Evolutionary conservation across 164 flowering plant genomes (phyloP).

Genomic region (Akebia trifoliata): DNA sequence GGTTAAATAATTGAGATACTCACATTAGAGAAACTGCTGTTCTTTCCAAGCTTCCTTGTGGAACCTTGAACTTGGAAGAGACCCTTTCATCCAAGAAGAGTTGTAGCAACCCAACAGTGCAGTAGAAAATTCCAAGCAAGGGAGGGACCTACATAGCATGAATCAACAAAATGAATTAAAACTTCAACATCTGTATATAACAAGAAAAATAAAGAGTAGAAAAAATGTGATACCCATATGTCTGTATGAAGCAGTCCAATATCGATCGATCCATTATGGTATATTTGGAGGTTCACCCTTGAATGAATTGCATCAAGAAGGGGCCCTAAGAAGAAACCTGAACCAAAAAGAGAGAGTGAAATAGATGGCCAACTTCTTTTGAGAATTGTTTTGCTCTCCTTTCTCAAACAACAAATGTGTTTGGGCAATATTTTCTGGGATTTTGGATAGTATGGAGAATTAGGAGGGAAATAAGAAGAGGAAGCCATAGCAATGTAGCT

Average conservation of each 20-base stretch:
- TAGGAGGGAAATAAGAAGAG: conserved; percentile 12
- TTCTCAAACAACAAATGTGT: conserved; percentile 27
- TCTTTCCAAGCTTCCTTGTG: conserved; percentile 40
- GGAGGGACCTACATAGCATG: conserved; percentile 58
- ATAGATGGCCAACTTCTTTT: conserved; percentile 43
- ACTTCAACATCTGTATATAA: neutral
- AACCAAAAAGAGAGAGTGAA: conserved; percentile 52
- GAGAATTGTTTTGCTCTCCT: conserved; percentile 25
- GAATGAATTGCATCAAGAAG: conserved; percentile 82
- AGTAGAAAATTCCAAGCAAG: conserved; percentile 79
- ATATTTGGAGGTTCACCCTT: conserved; percentile 59
- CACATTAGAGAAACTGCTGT: conserved; percentile 53
- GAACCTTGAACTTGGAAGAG: conserved; percentile 23
- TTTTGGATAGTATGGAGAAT: conserved; percentile 7
- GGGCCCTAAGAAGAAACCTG: conserved; percentile 81
- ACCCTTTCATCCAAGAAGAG: conserved; percentile 58
- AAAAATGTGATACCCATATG: conserved; percentile 47
- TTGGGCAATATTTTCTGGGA: conserved; percentile 4
- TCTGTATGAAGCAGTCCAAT: conserved; percentile 84
- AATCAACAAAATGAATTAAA: neutral
- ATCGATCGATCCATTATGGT: conserved; percentile 65
- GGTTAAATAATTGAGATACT: conserved; percentile 19
- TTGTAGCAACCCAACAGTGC: conserved; percentile 70
- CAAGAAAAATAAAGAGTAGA: neutral
- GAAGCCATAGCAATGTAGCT: conserved; percentile 15